Conservation (phyloP, 495 filamentous ascomycete species). For the Acidiella bohemica region DNA sequence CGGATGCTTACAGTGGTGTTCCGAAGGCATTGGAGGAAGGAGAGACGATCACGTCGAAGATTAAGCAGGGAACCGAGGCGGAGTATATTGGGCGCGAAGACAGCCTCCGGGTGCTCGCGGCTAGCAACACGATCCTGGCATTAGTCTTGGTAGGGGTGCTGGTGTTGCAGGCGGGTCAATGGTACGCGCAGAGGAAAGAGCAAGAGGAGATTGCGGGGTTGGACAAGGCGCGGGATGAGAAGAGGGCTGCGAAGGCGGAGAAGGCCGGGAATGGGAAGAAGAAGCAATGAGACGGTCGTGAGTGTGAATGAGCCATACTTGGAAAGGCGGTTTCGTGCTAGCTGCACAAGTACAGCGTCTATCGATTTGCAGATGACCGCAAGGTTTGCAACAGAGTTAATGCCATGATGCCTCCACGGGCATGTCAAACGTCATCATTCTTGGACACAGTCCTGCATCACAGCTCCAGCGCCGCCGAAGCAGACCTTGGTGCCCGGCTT, state of each 20-base stretch:
- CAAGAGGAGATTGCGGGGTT: conserved; percentile 58
- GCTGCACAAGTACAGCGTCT: no score
- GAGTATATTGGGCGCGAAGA: conserved; percentile 60
- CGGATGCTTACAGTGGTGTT: conserved; percentile 36
- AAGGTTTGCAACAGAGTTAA: no score
- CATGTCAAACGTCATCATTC: no score
- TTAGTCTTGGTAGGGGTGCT: conserved; percentile 81
- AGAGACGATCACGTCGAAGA: conserved; percentile 23
- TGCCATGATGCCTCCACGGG: no score
- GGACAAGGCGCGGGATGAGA: conserved; percentile 24
- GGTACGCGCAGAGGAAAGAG: conserved; percentile 95
- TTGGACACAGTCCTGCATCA: conserved; percentile 5
- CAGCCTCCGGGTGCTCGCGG: conserved; percentile 76
- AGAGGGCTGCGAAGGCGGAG: conserved; percentile 31
- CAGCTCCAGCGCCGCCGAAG: conserved; percentile 7
- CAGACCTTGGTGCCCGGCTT: neutral
- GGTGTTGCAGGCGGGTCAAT: conserved; percentile 91
- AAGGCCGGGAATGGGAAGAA: neutral
- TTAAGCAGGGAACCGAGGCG: conserved; percentile 29
- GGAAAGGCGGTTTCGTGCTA: no score
- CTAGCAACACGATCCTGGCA: conserved; percentile 89
- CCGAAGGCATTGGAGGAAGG: conserved; percentile 31
- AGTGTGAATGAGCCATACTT: no score
- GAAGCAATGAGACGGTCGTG: no score
- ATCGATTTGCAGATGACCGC: no score